Conservation (phyloP, 352 stramenopile species). For the Phytopythium sindhum region DNA sequence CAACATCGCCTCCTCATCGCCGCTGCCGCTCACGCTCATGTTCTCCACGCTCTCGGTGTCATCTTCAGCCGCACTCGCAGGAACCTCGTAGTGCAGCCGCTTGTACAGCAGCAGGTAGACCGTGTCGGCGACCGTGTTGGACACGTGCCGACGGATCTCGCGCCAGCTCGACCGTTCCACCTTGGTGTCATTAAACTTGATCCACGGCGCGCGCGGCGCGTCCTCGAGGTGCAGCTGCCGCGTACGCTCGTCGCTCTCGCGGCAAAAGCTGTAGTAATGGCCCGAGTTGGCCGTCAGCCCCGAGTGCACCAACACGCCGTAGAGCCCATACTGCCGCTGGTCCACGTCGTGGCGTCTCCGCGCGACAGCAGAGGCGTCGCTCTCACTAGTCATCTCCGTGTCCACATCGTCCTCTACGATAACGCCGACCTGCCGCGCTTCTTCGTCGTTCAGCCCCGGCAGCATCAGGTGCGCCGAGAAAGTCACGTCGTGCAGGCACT, state of each 20-base stretch:
- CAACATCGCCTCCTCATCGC: conserved; percentile 82
- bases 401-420: conserved; percentile 8
- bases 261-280: conserved; percentile 91
- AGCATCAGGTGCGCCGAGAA: conserved; percentile 73
- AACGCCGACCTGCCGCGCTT: conserved; percentile 22
- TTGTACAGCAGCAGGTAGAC: conserved; percentile 90
- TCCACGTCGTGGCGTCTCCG: conserved; percentile 7
- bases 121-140: conserved; percentile 81
- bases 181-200: conserved; percentile 90
- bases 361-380: neutral
- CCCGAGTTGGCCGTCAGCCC: conserved; percentile 87
- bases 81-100: conserved; percentile 58
- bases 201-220: conserved; percentile 76
- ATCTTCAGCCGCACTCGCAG: conserved; percentile 2
- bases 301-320: conserved; percentile 88
- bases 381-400: conserved; percentile 9
- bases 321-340: conserved; percentile 77
- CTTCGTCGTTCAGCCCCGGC: conserved; percentile 64
- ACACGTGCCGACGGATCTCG: conserved; percentile 76
- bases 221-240: conserved; percentile 79
- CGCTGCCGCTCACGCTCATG: conserved; percentile 7
- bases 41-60: conserved; percentile 9
- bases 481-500: conserved; percentile 80
- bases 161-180: conserved; percentile 76
- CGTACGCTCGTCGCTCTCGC: conserved; percentile 68